These are phyloP conservation scores for Herpetomonas tarakana DNA, from an alignment of 208 protist genomes.

Conservation along the genomic window DNA sequence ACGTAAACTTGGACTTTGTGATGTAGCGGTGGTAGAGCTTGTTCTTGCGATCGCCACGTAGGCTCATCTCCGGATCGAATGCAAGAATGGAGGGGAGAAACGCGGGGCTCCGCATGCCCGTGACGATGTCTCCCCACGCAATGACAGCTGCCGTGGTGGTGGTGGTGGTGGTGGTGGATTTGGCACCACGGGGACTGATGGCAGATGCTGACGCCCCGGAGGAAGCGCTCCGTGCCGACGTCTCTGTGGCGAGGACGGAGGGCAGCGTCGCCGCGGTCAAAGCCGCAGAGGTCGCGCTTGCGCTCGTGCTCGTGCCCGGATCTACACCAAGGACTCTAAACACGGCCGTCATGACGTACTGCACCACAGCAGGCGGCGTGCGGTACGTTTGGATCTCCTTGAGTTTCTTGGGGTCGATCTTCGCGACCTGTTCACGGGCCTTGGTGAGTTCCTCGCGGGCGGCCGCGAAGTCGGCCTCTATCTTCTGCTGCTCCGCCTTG, in stretches of 20 bases:
- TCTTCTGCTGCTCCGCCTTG: slow-evolving; percentile 15
- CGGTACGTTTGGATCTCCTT: slow-evolving; percentile 67
- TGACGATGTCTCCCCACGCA: slow-evolving; percentile 38
- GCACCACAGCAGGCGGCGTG: slow-evolving; percentile 55
- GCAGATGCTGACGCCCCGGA: neutral
- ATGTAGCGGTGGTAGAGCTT: slow-evolving; percentile 34
- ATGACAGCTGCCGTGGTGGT: neutral
- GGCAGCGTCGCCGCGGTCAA: neutral
- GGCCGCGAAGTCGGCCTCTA: slow-evolving; percentile 15
- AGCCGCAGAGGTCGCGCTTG: neutral
- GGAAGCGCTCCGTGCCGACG: too few species aligned
- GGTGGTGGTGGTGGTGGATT: neutral
- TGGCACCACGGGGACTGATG: neutral
- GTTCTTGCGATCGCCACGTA: slow-evolving; percentile 15
- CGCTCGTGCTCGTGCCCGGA: slow-evolving; percentile 1
- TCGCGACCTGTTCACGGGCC: slow-evolving; percentile 37
- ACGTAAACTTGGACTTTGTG: slow-evolving; percentile 35
- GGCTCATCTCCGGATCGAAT: slow-evolving; percentile 28
- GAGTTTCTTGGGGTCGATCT: slow-evolving; percentile 40
- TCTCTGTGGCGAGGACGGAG: neutral
- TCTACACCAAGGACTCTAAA: slow-evolving; percentile 55
- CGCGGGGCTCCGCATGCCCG: slow-evolving; percentile 27
- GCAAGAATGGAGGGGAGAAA: slow-evolving; percentile 40
- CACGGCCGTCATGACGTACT: slow-evolving; percentile 62
- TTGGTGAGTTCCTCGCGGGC: slow-evolving; percentile 30